Evolutionary conservation across 1,284 basidiomycete genomes (phyloP).

Genomic region (Apiotrichum gracile): DNA sequence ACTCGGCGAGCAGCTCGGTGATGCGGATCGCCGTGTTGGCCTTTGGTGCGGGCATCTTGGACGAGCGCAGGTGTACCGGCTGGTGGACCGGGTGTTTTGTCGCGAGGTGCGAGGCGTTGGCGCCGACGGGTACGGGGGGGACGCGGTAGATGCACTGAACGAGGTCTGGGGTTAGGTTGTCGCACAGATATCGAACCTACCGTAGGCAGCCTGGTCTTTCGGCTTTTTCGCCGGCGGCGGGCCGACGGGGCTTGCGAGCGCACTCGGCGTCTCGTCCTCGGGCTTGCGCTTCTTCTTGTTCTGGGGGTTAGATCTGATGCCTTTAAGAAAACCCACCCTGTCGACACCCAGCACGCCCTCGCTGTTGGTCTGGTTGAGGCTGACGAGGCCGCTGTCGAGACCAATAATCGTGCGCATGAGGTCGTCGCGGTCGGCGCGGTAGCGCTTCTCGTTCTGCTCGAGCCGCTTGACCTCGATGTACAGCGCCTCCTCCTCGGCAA

Average conservation of each 20-base stretch:
- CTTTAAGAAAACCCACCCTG: slow-evolving; percentile 1
- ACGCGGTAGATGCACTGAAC: slow-evolving; percentile 44
- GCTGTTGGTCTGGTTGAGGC: slow-evolving; percentile 45
- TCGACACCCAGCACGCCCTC: slow-evolving; percentile 45
- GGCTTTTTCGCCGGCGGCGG: slow-evolving; percentile 31
- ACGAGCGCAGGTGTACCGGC: slow-evolving; percentile 71
- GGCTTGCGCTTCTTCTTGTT: slow-evolving; percentile 44
- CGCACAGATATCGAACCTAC: neutral
- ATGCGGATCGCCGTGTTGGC: slow-evolving; percentile 64
- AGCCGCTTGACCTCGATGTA: slow-evolving; percentile 90
- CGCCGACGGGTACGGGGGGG: slow-evolving; percentile 17
- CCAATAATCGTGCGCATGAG: slow-evolving; percentile 77
- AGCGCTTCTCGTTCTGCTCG: slow-evolving; percentile 84
- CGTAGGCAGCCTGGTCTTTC: slow-evolving; percentile 23
- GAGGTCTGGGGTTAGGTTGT: slow-evolving; percentile 18
- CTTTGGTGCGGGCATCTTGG: slow-evolving; percentile 72
- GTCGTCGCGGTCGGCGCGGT: slow-evolving; percentile 84
- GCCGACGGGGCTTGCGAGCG: slow-evolving; percentile 13
- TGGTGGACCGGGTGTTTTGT: slow-evolving; percentile 53
- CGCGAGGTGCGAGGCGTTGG: slow-evolving; percentile 31
- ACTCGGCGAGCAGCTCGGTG: slow-evolving; percentile 64
- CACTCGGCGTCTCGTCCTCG: slow-evolving; percentile 26
- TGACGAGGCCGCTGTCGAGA: slow-evolving; percentile 73
- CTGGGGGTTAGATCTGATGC: slow-evolving; percentile 7
- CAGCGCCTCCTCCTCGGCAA: slow-evolving; percentile 91